A percentile compares a stretch with the other conserved stretches of the same genome.
Evolutionary conservation across 2,329 filamentous ascomycete species (phyloP).

Genomic region (Beauveria sp.): DNA sequence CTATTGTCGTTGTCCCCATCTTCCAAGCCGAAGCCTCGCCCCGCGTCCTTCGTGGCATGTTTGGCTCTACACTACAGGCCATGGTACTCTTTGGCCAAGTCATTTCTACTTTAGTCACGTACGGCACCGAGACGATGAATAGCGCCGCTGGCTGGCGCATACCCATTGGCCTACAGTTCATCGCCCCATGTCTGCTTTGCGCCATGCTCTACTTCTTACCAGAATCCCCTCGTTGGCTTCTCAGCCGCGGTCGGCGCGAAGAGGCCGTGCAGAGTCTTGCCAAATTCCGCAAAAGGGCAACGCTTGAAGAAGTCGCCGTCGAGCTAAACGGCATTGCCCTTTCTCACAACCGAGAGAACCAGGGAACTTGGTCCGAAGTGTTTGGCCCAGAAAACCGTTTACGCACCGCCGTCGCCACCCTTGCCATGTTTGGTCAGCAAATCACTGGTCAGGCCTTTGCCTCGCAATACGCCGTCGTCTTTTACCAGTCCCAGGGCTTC

Average conservation of each 20-base stretch:
- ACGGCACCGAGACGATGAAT: conserved; percentile 19
- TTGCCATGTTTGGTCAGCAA: conserved; percentile 25
- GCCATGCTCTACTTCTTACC: conserved; percentile 29
- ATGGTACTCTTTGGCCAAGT: conserved; percentile 21
- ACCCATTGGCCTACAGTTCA: conserved; percentile 37
- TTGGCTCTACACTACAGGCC: conserved; percentile 22
- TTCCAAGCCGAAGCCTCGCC: conserved; percentile 22
- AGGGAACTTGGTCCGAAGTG: conserved; percentile 18
- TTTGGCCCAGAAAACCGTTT: conserved; percentile 16
- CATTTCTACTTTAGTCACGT: conserved; percentile 20
- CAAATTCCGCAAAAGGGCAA: conserved; percentile 22
- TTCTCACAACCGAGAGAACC: conserved; percentile 15
- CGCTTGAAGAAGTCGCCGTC: conserved; percentile 19
- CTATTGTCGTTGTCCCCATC: conserved; percentile 24
- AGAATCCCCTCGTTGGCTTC: conserved; percentile 38
- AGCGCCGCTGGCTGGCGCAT: conserved; percentile 29
- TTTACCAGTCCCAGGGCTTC: conserved; percentile 22
- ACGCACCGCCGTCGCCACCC: conserved; percentile 19
- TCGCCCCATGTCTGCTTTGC: conserved; percentile 30
- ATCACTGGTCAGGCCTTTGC: conserved; percentile 25
- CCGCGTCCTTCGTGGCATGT: conserved; percentile 20
- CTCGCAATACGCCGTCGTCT: conserved; percentile 23
- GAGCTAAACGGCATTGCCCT: conserved; percentile 17
- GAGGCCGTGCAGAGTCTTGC: conserved; percentile 27
- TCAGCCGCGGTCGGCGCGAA: conserved; percentile 28